phyloP scores from a whole-genome alignment of 306 rosid genomes.

The Cucurbita argyrosperma region DNA sequence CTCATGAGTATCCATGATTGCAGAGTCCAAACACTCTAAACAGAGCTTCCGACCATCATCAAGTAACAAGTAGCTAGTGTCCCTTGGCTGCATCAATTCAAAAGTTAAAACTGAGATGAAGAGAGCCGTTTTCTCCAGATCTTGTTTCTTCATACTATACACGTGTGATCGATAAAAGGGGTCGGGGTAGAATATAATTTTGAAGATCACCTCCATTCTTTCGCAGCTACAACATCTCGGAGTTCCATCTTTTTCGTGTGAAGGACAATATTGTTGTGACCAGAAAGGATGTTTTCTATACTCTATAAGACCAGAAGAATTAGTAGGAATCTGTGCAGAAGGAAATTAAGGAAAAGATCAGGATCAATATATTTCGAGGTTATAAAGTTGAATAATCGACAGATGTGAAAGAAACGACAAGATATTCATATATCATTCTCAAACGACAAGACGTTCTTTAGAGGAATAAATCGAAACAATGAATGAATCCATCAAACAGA shows the following conservation, averaged over 20 bases:
- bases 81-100: conserved; percentile 60
- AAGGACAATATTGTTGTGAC: conserved; percentile 84
- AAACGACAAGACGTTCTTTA: neutral
- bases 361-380: neutral
- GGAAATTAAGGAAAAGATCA: neutral
- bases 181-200: neutral
- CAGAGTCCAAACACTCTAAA: conserved; percentile 89
- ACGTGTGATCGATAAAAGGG: neutral
- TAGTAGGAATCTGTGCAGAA: conserved; percentile 58
- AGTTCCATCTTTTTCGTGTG: conserved; percentile 85
- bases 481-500: neutral
- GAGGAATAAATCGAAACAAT: no score
- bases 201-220: conserved; percentile 75
- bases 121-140: neutral
- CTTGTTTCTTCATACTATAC: neutral
- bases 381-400: neutral
- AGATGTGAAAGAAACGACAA: neutral
- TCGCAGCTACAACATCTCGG: conserved; percentile 99
- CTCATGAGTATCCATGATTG: conserved; percentile 92
- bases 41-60: conserved; percentile 95
- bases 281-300: conserved; percentile 97
- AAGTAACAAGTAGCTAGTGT: conserved; percentile 63
- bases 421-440: neutral
- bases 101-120: neutral
- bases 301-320: conserved; percentile 80